Percentiles rank a stretch among this genome's conserved stretches.
These are phyloP conservation scores for Aspergillus fructus DNA, from an alignment of 2,329 filamentous ascomycete species.

Conservation along the genomic window DNA sequence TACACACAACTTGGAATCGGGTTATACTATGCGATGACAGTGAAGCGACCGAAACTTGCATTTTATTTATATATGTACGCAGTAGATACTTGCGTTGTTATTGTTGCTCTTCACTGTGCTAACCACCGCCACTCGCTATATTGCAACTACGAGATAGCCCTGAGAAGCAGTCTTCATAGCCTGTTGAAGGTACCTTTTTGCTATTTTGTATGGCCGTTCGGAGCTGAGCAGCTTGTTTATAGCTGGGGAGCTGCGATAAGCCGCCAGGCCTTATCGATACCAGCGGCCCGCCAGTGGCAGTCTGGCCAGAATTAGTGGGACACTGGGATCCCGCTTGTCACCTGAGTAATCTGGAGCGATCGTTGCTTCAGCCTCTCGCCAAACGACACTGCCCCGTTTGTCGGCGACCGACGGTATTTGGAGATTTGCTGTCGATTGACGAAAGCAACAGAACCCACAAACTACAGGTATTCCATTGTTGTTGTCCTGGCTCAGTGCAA, in stretches of 20 bases:
- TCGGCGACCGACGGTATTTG: not conserved
- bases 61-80: too few species aligned
- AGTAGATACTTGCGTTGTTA: too few species aligned
- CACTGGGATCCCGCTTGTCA: slow-evolving; percentile 13
- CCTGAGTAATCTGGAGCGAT: slow-evolving; percentile 15
- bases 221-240: too few species aligned
- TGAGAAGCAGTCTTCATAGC: too few species aligned
- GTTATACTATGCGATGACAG: too few species aligned
- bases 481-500: slow-evolving; percentile 5
- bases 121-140: too few species aligned
- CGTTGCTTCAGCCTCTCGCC: slow-evolving; percentile 5
- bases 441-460: not conserved
- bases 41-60: too few species aligned
- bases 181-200: too few species aligned
- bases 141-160: too few species aligned
- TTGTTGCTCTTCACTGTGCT: too few species aligned
- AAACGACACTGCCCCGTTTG: slow-evolving; percentile 14
- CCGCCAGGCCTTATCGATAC: slow-evolving; percentile 18
- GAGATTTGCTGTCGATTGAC: not conserved
- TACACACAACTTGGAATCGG: too few species aligned
- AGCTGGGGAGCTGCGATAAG: not conserved
- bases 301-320: not conserved
- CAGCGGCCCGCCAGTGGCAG: slow-evolving; percentile 6
- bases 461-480: not conserved
- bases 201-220: too few species aligned